A percentile compares a stretch with the other conserved stretches of the same genome.
These are phyloP conservation scores for Ophiostoma quercus DNA, from an alignment of 2,329 filamentous ascomycete genomes.

Conservation along the genomic window DNA sequence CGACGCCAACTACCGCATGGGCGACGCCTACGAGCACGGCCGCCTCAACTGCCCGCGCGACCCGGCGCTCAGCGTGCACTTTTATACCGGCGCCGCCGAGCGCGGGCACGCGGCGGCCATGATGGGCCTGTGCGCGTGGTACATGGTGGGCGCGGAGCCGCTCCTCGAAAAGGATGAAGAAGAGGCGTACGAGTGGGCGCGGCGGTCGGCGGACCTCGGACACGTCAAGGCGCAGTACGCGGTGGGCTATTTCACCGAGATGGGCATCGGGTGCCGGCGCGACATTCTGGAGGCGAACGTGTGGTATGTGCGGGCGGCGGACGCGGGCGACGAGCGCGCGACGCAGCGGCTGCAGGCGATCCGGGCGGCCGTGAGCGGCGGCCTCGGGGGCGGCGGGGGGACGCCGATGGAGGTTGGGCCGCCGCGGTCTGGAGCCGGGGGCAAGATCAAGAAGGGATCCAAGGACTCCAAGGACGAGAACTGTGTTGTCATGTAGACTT, in stretches of 20 bases:
- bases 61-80: constrained; percentile 89
- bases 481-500: constrained; percentile 51
- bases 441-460: constrained; percentile 47
- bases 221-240: constrained; percentile 81
- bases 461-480: constrained; percentile 49
- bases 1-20: constrained; percentile 80
- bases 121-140: constrained; percentile 99
- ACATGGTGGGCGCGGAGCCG: constrained; percentile 89
- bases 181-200: constrained; percentile 95
- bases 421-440: constrained; percentile 34
- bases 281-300: constrained; percentile 96
- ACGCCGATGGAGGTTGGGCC: constrained; percentile 53
- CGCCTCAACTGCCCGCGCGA: constrained; percentile 81
- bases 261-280: constrained; percentile 91
- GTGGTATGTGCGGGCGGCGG: constrained; percentile 95
- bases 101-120: constrained; percentile 78
- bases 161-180: constrained; percentile 91
- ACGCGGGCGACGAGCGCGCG: constrained; percentile 83
- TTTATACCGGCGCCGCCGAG: constrained; percentile 90
- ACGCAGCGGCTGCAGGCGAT: constrained; percentile 84
- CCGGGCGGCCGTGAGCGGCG: constrained; percentile 66
- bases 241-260: constrained; percentile 94
- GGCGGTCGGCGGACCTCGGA: constrained; percentile 72
- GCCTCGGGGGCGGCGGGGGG: constrained; percentile 33
- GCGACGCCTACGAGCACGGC: constrained; percentile 96